Percentiles rank a stretch among this genome's conserved stretches.
Evolutionary conservation across 2,329 filamentous ascomycete genomes (phyloP).

Genomic region (Ophiocordyceps robertsii): DNA sequence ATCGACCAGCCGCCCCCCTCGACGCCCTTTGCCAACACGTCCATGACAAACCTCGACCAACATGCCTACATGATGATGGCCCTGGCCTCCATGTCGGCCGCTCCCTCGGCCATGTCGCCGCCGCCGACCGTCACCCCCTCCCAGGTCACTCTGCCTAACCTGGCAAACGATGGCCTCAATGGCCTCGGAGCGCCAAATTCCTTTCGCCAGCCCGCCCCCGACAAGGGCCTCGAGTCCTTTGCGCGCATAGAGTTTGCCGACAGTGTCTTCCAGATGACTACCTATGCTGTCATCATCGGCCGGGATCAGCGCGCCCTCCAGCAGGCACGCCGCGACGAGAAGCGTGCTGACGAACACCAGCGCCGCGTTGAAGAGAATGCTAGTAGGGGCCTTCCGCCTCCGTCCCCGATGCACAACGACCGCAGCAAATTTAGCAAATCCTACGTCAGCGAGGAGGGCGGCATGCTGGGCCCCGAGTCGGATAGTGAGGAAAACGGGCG

Average conservation of each 20-base stretch:
- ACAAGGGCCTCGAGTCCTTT: constrained; percentile 39
- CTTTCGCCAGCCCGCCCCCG: constrained; percentile 18
- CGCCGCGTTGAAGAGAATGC: constrained; percentile 32
- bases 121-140: constrained; percentile 31
- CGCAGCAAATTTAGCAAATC: constrained; percentile 46
- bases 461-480: constrained; percentile 51
- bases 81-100: constrained; percentile 24
- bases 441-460: constrained; percentile 56
- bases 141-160: constrained; percentile 29
- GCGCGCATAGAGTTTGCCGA: constrained; percentile 57
- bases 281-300: constrained; percentile 57
- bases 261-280: constrained; percentile 68
- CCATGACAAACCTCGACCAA: constrained; percentile 20
- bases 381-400: constrained; percentile 33
- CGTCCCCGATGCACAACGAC: constrained; percentile 35
- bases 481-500: constrained; percentile 37
- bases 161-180: constrained; percentile 16
- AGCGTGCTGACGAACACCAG: constrained; percentile 29
- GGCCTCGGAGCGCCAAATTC: constrained; percentile 16
- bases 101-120: constrained; percentile 22
- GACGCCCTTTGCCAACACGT: constrained; percentile 18
- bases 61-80: constrained; percentile 33
- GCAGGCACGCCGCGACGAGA: constrained; percentile 39
- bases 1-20: constrained; percentile 16
- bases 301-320: constrained; percentile 50